Conservation (phyloP, 345 rosid genomes). For the Clausena lansium region DNA sequence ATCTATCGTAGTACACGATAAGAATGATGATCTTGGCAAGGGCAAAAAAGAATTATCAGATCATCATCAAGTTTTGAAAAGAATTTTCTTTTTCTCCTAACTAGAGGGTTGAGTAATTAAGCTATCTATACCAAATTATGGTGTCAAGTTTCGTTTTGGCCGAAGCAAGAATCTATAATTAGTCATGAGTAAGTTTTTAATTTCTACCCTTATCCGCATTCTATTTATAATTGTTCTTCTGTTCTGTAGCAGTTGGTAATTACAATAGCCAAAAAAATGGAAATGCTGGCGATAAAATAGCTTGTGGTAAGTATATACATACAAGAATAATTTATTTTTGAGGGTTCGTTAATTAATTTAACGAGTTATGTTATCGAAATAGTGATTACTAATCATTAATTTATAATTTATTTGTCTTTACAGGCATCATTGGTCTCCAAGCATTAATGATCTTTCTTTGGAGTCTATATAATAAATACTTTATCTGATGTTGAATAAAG, state of each 20-base stretch:
- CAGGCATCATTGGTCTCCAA: not conserved
- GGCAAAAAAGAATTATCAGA: not conserved
- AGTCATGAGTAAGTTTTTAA: not conserved
- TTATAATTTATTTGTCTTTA: not conserved
- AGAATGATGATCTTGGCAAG: slow-evolving; percentile 89
- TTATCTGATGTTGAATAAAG: too few species aligned
- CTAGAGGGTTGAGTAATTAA: not conserved
- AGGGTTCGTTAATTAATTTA: too few species aligned
- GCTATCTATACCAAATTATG: not conserved
- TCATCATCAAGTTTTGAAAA: not conserved
- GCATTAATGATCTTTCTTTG: not conserved
- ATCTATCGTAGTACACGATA: slow-evolving; percentile 91
- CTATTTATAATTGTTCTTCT: not conserved
- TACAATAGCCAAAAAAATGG: slow-evolving; percentile 88
- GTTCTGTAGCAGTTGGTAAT: slow-evolving; percentile 17
- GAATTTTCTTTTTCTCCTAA: not conserved
- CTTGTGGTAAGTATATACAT: slow-evolving; percentile 12
- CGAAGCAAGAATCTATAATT: not conserved
- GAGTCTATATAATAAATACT: not conserved
- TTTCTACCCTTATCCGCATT: not conserved
- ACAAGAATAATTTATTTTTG: not conserved
- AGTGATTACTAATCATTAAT: not conserved
- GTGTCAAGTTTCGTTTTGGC: not conserved
- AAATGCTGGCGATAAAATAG: slow-evolving; percentile 83
- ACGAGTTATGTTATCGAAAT: not conserved